Percentiles rank a stretch among this genome's conserved stretches.
These are phyloP conservation scores for Chloranthus sessilifolius DNA, from an alignment of 164 flowering plant species.

Conservation along the genomic window DNA sequence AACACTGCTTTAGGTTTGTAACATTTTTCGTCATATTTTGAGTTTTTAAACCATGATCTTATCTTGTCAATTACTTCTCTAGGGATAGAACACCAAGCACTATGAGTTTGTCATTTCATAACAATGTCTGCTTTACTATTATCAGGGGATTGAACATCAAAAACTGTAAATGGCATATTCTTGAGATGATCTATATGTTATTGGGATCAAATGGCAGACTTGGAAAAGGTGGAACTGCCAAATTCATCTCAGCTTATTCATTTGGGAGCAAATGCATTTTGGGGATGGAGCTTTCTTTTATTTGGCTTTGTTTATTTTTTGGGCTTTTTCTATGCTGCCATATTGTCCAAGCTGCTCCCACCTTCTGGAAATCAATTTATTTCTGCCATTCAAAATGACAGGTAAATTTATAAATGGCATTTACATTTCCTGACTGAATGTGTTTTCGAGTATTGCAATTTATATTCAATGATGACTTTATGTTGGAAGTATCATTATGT, in stretches of 20 bases:
- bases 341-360: conserved; percentile 65
- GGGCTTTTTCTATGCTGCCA: conserved; percentile 43
- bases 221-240: conserved; percentile 2
- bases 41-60: no score
- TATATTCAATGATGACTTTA: no score
- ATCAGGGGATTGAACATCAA: background rate
- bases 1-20: no score
- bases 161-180: background rate
- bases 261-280: conserved; percentile 13
- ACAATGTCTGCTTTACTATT: no score
- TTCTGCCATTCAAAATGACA: conserved; percentile 61
- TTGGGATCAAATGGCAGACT: background rate
- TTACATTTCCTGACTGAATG: no score
- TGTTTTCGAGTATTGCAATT: no score
- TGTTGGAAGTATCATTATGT: no score
- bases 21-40: no score
- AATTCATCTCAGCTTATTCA: conserved; percentile 3
- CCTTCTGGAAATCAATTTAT: conserved; percentile 35
- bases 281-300: conserved; percentile 39
- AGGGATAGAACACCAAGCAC: no score
- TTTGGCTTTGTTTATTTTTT: conserved; percentile 34
- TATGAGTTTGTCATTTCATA: no score
- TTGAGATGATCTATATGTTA: conserved; percentile 6
- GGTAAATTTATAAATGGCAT: no score
- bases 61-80: no score